Evolutionary conservation across 345 rosid genomes (phyloP), one percentile per base, ranked within the genome.

Genomic region (Eucalyptus polyanthemos): DNA sequence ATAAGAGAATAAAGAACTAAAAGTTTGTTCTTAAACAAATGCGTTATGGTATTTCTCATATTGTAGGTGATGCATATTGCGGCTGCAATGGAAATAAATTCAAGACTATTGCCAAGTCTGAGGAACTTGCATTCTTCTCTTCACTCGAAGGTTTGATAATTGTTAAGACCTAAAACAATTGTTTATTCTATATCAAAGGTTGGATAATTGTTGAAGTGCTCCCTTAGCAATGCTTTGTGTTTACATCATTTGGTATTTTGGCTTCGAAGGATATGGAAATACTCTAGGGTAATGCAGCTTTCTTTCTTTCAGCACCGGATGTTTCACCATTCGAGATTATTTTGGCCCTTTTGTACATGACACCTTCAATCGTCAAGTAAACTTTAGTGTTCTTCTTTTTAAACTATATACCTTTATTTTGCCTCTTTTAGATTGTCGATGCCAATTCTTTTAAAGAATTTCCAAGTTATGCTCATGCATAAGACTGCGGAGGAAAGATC

Each of bases 41-140:
- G 50, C n/a, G 10, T 22, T 60, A 47, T 58, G 49, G 31, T 62
- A 19, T 45, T 85, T 88, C 87, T 88, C 17, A 88, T 90, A 89
- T 58, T 92, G 67, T 90, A 95, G 99, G 99, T 97, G 88, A 97
- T 97, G 99, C 99, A 98, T 92, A 97, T 98, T 90, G 99, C 99
- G 85, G 98, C 99, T 89, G 99, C 97, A 60, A 93, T 88, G 88
- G 99, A 97, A 94, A 94, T 94, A 88, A 98, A 98, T 91, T 95
- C 96, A 13, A 97, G 98, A 92, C 93, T 98, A 72, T 90, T 97
- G 76, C 98, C 99, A 44, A 95, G 94, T 88, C 90, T 97, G 94
- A 94, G 93, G 91, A 93, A 89, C 90, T 93, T 98, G 95, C 96
- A 94, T 51, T 80, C 92, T 92, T 90, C 99, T n/a, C 89, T 97